Evolutionary conservation across 106 monocot species (phyloP).

Genomic region (Amphibolis antarctica): DNA sequence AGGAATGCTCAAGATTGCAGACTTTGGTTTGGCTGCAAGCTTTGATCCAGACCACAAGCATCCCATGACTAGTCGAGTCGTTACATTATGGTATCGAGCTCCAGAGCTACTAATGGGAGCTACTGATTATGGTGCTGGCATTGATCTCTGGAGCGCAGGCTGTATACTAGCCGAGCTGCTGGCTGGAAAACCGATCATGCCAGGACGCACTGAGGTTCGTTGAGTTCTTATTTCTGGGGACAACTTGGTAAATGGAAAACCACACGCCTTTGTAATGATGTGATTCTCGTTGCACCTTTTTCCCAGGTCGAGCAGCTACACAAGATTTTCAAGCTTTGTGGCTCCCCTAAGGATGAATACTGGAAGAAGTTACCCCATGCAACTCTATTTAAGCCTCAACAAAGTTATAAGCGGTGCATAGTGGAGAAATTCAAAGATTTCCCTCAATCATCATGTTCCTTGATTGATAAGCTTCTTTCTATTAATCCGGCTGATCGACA

Average conservation of each 20-base stretch:
- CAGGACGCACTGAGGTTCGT: slow-evolving; percentile 20
- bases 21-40: slow-evolving; percentile 15
- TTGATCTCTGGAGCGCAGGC: slow-evolving; percentile 27
- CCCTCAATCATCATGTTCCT: slow-evolving; percentile 7
- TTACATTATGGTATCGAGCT: slow-evolving; percentile 22
- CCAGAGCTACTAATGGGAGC: slow-evolving; percentile 21
- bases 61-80: slow-evolving; percentile 23
- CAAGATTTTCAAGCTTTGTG: too few relatives aligned
- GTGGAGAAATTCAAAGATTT: slow-evolving; percentile 17
- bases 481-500: slow-evolving; percentile 20
- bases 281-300: background rate
- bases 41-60: slow-evolving; percentile 23
- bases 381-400: slow-evolving; percentile 21
- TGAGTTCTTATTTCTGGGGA: background rate
- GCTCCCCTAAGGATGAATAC: slow-evolving; percentile 16
- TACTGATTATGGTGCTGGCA: slow-evolving; percentile 19
- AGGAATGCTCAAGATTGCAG: slow-evolving; percentile 25
- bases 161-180: slow-evolving; percentile 21
- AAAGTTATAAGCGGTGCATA: slow-evolving; percentile 15
- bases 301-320: slow-evolving; percentile 21
- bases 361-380: slow-evolving; percentile 27
- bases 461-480: slow-evolving; percentile 19
- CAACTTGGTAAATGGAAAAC: background rate
- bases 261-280: too few relatives aligned
- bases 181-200: slow-evolving; percentile 20